These are phyloP conservation scores for Fraxinus velutina DNA, from an alignment of 305 asterid species.

Conservation along the genomic window DNA sequence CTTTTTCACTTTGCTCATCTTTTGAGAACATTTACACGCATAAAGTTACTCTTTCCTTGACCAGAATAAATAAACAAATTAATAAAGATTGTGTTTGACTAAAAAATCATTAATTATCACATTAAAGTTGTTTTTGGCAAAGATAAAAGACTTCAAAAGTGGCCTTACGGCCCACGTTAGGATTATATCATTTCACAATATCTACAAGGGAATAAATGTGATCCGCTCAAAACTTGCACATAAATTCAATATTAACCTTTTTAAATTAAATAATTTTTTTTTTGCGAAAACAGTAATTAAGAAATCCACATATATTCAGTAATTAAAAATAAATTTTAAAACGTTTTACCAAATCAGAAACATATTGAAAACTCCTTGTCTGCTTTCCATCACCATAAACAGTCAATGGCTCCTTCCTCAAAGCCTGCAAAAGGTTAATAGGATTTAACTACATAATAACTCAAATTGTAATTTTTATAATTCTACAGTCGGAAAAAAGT, in stretches of 20 bases:
- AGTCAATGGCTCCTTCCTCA: constrained; percentile 89
- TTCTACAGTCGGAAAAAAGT: neutral
- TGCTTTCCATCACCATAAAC: constrained; percentile 97
- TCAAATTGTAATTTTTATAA: neutral
- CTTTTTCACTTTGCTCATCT: neutral
- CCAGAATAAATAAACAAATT: neutral
- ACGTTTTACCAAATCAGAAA: constrained; percentile 78
- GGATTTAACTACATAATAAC: neutral
- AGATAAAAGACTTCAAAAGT: neutral
- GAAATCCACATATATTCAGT: neutral
- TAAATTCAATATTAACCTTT: neutral
- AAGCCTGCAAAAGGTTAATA: constrained; percentile 52
- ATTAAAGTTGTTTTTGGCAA: neutral
- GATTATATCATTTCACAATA: neutral
- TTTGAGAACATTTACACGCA: neutral
- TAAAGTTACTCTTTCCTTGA: neutral
- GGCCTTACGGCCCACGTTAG: neutral
- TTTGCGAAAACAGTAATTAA: neutral
- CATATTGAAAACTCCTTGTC: constrained; percentile 91
- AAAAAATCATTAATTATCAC: neutral
- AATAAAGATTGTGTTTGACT: neutral
- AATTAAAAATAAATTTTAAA: neutral
- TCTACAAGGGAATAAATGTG: neutral
- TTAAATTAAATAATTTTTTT: neutral
- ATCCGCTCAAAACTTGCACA: neutral